Evolutionary conservation across 129 eudicot species (phyloP).

Genomic region (Dittrichia graveolens): DNA sequence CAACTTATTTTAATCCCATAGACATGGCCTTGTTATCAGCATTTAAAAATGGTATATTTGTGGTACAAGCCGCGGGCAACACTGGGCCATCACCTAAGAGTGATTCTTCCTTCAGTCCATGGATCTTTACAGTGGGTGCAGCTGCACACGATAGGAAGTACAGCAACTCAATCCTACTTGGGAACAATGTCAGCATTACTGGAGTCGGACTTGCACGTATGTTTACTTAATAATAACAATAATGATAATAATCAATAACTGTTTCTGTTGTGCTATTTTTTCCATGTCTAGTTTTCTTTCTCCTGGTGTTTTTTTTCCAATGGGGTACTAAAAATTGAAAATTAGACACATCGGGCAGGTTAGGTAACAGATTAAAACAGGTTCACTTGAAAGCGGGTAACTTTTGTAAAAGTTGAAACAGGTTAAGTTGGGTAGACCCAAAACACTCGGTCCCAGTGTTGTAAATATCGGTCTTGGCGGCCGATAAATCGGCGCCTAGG

Average conservation of each 20-base stretch:
- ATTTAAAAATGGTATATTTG: slow-evolving; percentile 91
- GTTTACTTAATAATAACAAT: slow-evolving; percentile 20
- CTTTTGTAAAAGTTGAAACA: not conserved
- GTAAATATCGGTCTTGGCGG: too few relatives aligned
- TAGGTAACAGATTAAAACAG: too few relatives aligned
- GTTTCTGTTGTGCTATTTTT: slow-evolving; percentile 8
- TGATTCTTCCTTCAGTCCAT: slow-evolving; percentile 92
- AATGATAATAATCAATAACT: not conserved
- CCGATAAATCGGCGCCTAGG: too few relatives aligned
- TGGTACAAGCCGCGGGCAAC: slow-evolving; percentile 97
- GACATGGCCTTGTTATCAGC: slow-evolving; percentile 96
- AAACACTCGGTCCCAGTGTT: not conserved
- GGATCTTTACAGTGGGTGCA: slow-evolving; percentile 98
- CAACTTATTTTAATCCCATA: slow-evolving; percentile 92
- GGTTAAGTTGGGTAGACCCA: not conserved
- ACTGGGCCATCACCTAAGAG: slow-evolving; percentile 96
- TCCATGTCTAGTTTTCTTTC: not conserved
- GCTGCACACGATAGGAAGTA: slow-evolving; percentile 90
- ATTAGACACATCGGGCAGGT: too few relatives aligned
- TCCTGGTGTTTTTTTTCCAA: too few relatives aligned
- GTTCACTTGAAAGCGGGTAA: not conserved
- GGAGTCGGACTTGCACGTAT: slow-evolving; percentile 97
- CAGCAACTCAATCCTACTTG: slow-evolving; percentile 74
- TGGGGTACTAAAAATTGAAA: not conserved
- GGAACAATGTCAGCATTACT: slow-evolving; percentile 67